Evolutionary conservation across 164 flowering plant species (phyloP).

Genomic region (Aristolochia californica): DNA sequence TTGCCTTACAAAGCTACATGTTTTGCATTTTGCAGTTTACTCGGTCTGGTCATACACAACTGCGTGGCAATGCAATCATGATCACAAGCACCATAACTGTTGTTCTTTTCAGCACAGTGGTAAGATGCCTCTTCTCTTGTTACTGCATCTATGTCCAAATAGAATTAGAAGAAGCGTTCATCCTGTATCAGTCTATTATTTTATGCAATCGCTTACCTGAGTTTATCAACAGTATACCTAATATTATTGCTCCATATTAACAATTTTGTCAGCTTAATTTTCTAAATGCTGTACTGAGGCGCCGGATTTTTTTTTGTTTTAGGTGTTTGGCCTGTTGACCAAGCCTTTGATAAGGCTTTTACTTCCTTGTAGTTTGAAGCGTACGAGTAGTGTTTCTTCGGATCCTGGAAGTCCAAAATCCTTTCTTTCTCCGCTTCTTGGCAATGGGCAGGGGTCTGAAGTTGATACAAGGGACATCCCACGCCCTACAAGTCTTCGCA

Average conservation of each 20-base stretch:
- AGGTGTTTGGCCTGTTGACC: conserved; percentile 75
- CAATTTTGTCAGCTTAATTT: too few relatives aligned
- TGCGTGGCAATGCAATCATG: conserved; percentile 70
- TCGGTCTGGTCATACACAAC: conserved; percentile 52
- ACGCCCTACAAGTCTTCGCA: conserved; percentile 55
- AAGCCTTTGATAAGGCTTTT: conserved; percentile 67
- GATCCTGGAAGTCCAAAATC: conserved; percentile 64
- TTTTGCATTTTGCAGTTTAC: conserved; percentile 54
- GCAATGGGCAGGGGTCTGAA: conserved; percentile 37
- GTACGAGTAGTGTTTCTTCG: conserved; percentile 28
- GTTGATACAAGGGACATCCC: conserved; percentile 19
- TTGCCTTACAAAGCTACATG: neutral
- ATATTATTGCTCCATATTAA: too few relatives aligned
- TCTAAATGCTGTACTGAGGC: neutral
- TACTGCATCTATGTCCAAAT: neutral
- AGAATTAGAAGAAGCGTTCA: neutral
- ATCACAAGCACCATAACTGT: conserved; percentile 92
- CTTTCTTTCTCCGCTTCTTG: conserved; percentile 49
- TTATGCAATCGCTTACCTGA: too few relatives aligned
- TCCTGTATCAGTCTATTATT: neutral
- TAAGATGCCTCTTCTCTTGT: conserved; percentile 25
- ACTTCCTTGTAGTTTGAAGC: conserved; percentile 39
- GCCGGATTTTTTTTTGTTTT: neutral
- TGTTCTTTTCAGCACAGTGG: conserved; percentile 94
- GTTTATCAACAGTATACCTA: too few relatives aligned